phyloP scores from a whole-genome alignment of 805 yeast genomes.

The Osmozyma mogii region DNA sequence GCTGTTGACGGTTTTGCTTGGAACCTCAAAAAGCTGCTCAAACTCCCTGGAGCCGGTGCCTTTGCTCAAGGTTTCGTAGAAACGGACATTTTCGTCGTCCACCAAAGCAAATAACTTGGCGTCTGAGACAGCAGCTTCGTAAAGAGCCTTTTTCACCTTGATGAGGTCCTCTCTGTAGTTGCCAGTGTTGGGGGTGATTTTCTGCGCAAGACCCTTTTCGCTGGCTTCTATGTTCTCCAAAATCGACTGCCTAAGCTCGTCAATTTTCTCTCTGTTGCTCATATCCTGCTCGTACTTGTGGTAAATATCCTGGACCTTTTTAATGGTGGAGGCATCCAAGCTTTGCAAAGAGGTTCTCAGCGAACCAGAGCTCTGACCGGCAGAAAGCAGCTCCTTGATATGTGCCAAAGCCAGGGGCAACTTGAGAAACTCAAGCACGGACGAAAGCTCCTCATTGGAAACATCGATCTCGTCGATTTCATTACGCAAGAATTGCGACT shows the following conservation, averaged over 20 bases:
- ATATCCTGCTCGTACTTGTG: constrained; percentile 24
- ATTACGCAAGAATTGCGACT: constrained; percentile 64
- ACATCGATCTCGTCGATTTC: constrained; percentile 71
- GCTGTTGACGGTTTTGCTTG: not conserved
- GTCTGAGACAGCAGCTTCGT: constrained; percentile 58
- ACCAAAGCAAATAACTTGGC: constrained; percentile 42
- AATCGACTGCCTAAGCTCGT: constrained; percentile 28
- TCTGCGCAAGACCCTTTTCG: constrained; percentile 17
- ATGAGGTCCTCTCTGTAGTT: constrained; percentile 45
- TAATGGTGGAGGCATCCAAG: constrained; percentile 5
- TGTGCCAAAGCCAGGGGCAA: constrained; percentile 60
- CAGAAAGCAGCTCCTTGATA: constrained; percentile 34
- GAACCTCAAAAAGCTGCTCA: constrained; percentile 19
- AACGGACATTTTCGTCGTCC: constrained; percentile 19
- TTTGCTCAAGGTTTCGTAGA: constrained; percentile 22
- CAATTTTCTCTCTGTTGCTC: constrained; percentile 23
- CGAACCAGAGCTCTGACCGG: too few species aligned
- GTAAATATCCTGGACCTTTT: constrained; percentile 16
- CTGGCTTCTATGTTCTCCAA: constrained; percentile 24
- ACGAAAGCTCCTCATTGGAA: constrained; percentile 68
- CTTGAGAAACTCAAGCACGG: constrained; percentile 74
- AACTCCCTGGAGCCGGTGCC: constrained; percentile 39
- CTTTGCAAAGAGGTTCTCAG: too few species aligned
- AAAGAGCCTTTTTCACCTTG: constrained; percentile 48
- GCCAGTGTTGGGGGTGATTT: constrained; percentile 3